Conservation (phyloP, 805 yeast genomes). For the Pichia ethanolica region DNA sequence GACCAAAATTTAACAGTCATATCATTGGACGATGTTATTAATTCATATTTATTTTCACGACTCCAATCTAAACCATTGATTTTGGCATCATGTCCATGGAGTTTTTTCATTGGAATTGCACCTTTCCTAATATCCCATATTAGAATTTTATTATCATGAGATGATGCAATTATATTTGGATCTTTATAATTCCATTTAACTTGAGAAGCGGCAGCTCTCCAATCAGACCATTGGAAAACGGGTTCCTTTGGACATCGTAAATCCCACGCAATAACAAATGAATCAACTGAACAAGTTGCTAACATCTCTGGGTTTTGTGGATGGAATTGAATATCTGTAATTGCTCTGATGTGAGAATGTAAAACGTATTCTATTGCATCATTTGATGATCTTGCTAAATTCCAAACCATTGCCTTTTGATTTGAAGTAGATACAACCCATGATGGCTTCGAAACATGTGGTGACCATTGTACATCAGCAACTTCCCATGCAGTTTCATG, state of each 20-base stretch:
- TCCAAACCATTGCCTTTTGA: constrained; percentile 95
- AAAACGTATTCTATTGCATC: constrained; percentile 80
- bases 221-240: constrained; percentile 75
- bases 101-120: constrained; percentile 58
- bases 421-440: constrained; percentile 94
- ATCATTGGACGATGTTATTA: constrained; percentile 85
- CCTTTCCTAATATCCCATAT: constrained; percentile 89
- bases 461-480: constrained; percentile 98
- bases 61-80: constrained; percentile 87
- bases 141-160: constrained; percentile 74
- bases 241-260: constrained; percentile 73
- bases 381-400: constrained; percentile 53
- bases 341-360: constrained; percentile 88
- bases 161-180: constrained; percentile 70
- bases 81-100: constrained; percentile 75
- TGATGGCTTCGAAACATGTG: constrained; percentile 73
- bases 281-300: constrained; percentile 91
- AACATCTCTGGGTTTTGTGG: constrained; percentile 77
- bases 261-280: constrained; percentile 87
- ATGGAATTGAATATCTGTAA: constrained; percentile 92
- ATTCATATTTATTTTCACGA: constrained; percentile 45
- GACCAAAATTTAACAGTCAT: constrained; percentile 81
- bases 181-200: constrained; percentile 86
- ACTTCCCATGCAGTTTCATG: constrained; percentile 97
- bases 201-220: constrained; percentile 92